phyloP scores from a whole-genome alignment of 768 basidiomycete genomes.

The Dacryopinax spathularia region DNA sequence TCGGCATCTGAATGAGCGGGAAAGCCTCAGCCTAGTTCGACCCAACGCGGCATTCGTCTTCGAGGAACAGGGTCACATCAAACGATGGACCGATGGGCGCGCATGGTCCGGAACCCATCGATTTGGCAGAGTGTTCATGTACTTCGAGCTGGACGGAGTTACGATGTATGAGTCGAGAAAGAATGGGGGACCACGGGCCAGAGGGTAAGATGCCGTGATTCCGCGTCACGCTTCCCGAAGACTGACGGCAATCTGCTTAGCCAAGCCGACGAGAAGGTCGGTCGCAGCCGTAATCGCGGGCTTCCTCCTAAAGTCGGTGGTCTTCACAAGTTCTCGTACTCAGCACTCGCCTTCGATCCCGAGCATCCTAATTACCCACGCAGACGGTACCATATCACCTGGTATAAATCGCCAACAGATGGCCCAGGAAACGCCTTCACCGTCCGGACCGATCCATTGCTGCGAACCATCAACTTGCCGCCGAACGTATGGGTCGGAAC shows the following conservation, averaged over 20 bases:
- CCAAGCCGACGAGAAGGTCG: neutral
- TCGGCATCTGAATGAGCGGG: neutral
- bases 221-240: neutral
- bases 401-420: neutral
- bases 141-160: neutral
- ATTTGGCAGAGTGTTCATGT: neutral
- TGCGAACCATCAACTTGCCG: neutral
- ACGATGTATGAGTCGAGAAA: constrained; percentile 1
- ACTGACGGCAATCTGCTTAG: neutral
- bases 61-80: neutral
- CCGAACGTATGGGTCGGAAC: neutral
- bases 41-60: neutral
- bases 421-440: neutral
- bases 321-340: neutral
- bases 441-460: neutral
- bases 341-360: neutral
- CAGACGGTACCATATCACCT: neutral
- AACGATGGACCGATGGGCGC: neutral
- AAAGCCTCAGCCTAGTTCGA: neutral
- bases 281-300: neutral
- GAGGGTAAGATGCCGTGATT: neutral
- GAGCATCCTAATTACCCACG: neutral
- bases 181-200: neutral
- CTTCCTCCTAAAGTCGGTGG: neutral
- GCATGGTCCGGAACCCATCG: constrained; percentile 2